Conservation (phyloP, 164 flowering plant species). For the Litsea cubeba region DNA sequence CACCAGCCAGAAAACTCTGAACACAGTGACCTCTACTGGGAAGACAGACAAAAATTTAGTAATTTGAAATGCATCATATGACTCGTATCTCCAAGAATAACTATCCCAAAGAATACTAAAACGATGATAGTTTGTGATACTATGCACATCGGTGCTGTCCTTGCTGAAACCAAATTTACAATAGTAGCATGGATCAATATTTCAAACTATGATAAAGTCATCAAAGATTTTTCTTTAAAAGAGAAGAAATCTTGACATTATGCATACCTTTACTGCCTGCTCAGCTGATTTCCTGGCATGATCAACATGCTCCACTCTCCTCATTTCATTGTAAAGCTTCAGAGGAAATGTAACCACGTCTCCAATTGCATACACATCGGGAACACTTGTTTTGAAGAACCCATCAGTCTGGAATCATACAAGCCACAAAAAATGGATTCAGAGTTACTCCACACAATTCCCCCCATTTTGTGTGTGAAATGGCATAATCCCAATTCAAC, state of each 20-base stretch:
- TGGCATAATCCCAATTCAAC: too few relatives aligned
- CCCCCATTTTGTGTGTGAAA: too few relatives aligned
- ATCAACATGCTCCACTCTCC: conserved; percentile 99
- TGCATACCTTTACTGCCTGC: conserved; percentile 93
- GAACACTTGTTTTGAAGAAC: conserved; percentile 77
- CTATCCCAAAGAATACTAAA: too few relatives aligned
- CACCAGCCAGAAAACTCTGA: neutral
- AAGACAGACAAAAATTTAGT: neutral
- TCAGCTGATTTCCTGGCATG: conserved; percentile 99
- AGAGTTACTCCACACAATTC: neutral
- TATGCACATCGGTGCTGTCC: neutral
- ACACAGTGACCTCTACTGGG: neutral
- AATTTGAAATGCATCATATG: neutral
- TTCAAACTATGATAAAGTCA: neutral
- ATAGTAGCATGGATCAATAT: neutral
- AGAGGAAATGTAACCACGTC: conserved; percentile 96
- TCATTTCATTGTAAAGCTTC: conserved; percentile 75
- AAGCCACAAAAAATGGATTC: conserved; percentile 6
- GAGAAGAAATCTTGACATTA: neutral
- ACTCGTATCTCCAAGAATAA: too few relatives aligned
- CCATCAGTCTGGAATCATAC: conserved; percentile 68
- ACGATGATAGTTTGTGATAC: neutral
- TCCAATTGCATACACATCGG: conserved; percentile 93
- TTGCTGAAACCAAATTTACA: neutral
- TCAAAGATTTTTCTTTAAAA: neutral